Base-by-base conservation (phyloP, 805 yeast genomes). In the Yarrowia deformans region DNA sequence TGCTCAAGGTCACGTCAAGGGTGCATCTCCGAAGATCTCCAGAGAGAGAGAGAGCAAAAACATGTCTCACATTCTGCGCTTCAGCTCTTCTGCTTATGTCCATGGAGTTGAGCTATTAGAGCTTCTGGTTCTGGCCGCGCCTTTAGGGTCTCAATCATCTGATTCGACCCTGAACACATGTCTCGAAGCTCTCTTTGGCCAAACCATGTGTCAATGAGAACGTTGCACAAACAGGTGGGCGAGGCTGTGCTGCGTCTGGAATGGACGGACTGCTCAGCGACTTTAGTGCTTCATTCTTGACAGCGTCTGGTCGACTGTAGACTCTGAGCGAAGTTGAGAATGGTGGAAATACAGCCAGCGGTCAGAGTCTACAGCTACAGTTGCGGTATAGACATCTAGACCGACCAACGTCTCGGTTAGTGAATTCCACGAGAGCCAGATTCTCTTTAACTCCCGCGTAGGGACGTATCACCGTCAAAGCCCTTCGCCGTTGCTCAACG, bases 191-290 rank as follows among this genome's bases (percentile, higher is more conserved):
- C 40, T 8, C 9, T 12, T 39, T 40, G 43, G 16, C 32, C 37
- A 32, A 49, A 49, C 55, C 55, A n/a, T 49, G 23, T 49, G 39
- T 16, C 23, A 32, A 49, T 49, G 52, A 49, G 23, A 49, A 9
- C 55, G 55, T 49, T 49, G 55, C 32, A 49, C 10, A 10, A 43
- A 43, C 29, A 29, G 48, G 48, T 43, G 48, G 48, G 48, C 48
- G 1, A 13, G 13, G 43, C 37, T 34, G 37, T 34, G 18, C 18
- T 14, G 43, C 16, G 18, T 14, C 43, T 18, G 48, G 48, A 43
- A 43, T 43, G 48, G 29, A 23, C 29, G 29, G 29, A 23, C 29
- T 23, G 3, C 2, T 2, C 2, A 23, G 29, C 3, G 29, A 2
- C 29, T 23, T 23, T 23, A 23, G 29, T 2, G 6, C 40, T 39